Base-by-base conservation (phyloP, 805 yeast genomes). In the Ogataea neopini region DNA sequence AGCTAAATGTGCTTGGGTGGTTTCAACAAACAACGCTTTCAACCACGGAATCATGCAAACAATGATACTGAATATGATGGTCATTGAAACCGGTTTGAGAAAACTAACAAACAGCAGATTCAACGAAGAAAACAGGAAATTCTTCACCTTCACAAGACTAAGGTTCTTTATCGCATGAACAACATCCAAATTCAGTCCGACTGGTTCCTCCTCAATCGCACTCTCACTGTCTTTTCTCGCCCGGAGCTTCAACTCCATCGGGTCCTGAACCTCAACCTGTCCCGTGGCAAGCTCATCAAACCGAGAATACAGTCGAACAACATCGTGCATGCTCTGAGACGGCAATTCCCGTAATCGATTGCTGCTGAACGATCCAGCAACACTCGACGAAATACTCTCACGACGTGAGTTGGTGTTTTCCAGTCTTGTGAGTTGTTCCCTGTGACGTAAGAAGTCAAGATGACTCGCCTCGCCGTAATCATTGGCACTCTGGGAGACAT, bases 21-120 rank as follows among this genome's bases (percentile, higher is more conserved):
- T 78, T 1, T 59, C 54, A 8, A 82, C 84, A 61, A 88, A 88
- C 14, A 86, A 70, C 0, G 89, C 84, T 51, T 84, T 81, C 2
- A 86, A 69, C 77, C 96, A 92, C 1, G 97, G 96, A n/a, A 92
- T 75, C 86, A 92, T 83, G 4, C 92, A 78, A 19, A 88, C 72
- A 1, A 76, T 70, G 20, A 91, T 68, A 1, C 92, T 75, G 0
- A 83, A 42, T 6, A 91, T 70, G n/a, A 89, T 74, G 0, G 90
- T 73, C 3, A 86, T 52, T 0, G 96, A 85, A 11, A 83, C 86
- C 0, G 96, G 96, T 26, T 90, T 74, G 25, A 70, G 55, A 47
- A 84, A 79, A 62, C 84, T 86, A 44, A 77, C 47, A 10, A 53
- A 44, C 7, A 50, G 49, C 40, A 43, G 26, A 19, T 33, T 44